These are phyloP conservation scores for Myochromella boudieri DNA, from an alignment of 768 basidiomycete genomes.

Conservation along the genomic window DNA sequence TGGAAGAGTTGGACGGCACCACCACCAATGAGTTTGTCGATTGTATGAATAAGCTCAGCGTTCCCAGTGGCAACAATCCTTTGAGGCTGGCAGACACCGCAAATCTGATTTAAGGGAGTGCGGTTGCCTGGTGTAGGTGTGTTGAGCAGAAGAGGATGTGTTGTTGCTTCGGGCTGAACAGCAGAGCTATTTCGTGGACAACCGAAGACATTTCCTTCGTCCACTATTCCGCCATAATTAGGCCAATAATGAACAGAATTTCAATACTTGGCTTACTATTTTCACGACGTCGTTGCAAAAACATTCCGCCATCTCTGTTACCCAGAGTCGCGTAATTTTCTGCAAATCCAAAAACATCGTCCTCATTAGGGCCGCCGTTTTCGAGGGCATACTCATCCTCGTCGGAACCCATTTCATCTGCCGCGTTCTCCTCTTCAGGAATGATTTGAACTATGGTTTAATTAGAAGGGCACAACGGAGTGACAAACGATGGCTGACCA, in stretches of 20 bases:
- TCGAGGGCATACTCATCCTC: slow-evolving; percentile 59
- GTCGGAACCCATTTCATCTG: slow-evolving; percentile 62
- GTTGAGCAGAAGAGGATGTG: slow-evolving; percentile 82
- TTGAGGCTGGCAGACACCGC: slow-evolving; percentile 54
- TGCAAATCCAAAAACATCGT: slow-evolving; percentile 57
- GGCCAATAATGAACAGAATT: too few relatives aligned
- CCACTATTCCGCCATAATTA: too few relatives aligned
- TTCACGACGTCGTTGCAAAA: slow-evolving; percentile 55
- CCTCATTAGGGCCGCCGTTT: slow-evolving; percentile 35
- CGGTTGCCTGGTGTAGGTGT: slow-evolving; percentile 46
- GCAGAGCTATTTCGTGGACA: slow-evolving; percentile 50
- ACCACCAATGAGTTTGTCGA: slow-evolving; percentile 80
- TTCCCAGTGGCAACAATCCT: slow-evolving; percentile 51
- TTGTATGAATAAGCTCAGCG: slow-evolving; percentile 67
- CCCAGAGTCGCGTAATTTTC: slow-evolving; percentile 46
- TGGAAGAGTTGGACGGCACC: slow-evolving; percentile 84
- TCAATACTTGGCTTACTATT: too few relatives aligned
- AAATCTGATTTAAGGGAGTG: slow-evolving; percentile 40
- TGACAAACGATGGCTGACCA: slow-evolving; percentile 15
- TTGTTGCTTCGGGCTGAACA: slow-evolving; percentile 65
- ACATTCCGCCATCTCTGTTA: slow-evolving; percentile 43
- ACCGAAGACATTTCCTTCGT: slow-evolving; percentile 67
- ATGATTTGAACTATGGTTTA: slow-evolving; percentile 42
- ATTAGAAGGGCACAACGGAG: too few relatives aligned
- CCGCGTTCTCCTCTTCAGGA: slow-evolving; percentile 61